These are phyloP conservation scores for Aspergillus carlsbadensis DNA, from an alignment of 495 filamentous ascomycete genomes.

Conservation along the genomic window DNA sequence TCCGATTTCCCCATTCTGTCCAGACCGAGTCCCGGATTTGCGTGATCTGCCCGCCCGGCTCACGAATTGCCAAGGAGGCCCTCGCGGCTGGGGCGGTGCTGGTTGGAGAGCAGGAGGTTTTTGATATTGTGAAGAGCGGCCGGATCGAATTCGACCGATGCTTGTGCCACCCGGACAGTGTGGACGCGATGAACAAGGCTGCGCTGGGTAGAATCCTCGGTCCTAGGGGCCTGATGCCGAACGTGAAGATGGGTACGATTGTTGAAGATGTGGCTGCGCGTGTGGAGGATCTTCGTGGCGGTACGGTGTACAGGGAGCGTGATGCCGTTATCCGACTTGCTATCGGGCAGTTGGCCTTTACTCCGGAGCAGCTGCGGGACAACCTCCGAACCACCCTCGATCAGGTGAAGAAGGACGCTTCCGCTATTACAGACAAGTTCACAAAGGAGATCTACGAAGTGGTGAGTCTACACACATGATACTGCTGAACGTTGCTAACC, in stretches of 20 bases:
- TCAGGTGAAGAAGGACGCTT: slow-evolving; percentile 75
- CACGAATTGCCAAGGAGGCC: slow-evolving; percentile 66
- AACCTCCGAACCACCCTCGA: slow-evolving; percentile 81
- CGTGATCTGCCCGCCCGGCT: slow-evolving; percentile 82
- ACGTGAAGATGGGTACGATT: slow-evolving; percentile 79
- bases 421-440: slow-evolving; percentile 63
- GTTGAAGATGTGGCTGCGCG: slow-evolving; percentile 69
- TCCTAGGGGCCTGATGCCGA: slow-evolving; percentile 90
- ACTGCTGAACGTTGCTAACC: not conserved
- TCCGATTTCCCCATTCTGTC: slow-evolving; percentile 86
- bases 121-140: slow-evolving; percentile 72
- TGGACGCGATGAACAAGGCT: slow-evolving; percentile 72
- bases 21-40: slow-evolving; percentile 81
- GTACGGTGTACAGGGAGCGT: slow-evolving; percentile 81
- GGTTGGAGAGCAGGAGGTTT: slow-evolving; percentile 82
- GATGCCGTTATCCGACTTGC: slow-evolving; percentile 82
- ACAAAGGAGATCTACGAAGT: slow-evolving; percentile 88
- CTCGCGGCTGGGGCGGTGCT: slow-evolving; percentile 71
- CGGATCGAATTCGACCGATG: slow-evolving; percentile 84
- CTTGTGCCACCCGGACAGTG: slow-evolving; percentile 78
- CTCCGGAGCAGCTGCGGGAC: slow-evolving; percentile 77
- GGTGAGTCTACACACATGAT: slow-evolving; percentile 41
- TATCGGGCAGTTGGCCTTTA: slow-evolving; percentile 87
- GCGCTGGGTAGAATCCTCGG: slow-evolving; percentile 78
- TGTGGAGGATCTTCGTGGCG: slow-evolving; percentile 78